Evolutionary conservation across 2,329 filamentous ascomycete species (phyloP).

Genomic region (Ophiostoma ulmi): DNA sequence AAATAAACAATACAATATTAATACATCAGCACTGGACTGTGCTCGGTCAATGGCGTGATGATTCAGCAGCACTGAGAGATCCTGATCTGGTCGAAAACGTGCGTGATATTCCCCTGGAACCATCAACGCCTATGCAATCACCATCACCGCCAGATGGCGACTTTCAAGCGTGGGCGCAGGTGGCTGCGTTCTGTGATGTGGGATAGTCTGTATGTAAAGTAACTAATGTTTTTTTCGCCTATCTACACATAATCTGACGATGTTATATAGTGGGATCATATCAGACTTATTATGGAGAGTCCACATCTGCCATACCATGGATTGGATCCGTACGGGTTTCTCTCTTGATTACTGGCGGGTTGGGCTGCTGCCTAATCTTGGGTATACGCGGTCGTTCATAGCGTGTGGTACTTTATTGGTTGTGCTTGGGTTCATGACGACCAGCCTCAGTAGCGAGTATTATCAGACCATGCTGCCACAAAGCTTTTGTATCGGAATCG

Average conservation of each 20-base stretch:
- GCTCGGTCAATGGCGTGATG: not conserved
- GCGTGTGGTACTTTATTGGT: constrained; percentile 40
- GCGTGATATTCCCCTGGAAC: not conserved
- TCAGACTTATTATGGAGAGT: constrained; percentile 14
- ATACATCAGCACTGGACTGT: not conserved
- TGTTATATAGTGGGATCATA: not conserved
- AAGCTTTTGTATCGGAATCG: constrained; percentile 53
- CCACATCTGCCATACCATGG: constrained; percentile 43
- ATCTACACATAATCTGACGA: not conserved
- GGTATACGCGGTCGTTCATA: constrained; percentile 37
- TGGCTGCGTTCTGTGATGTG: constrained; percentile 19
- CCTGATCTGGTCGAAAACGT: not conserved
- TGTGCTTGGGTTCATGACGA: constrained; percentile 43
- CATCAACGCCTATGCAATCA: not conserved
- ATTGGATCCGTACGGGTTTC: constrained; percentile 46
- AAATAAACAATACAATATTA: not conserved
- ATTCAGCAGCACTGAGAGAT: not conserved
- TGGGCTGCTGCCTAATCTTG: constrained; percentile 41
- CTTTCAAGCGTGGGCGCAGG: constrained; percentile 18
- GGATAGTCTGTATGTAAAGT: constrained; percentile 17
- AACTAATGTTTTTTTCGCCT: not conserved
- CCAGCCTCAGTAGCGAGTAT: constrained; percentile 41
- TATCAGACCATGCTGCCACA: constrained; percentile 50
- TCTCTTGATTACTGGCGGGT: constrained; percentile 39
- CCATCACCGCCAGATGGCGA: constrained; percentile 7